Percentiles rank a stretch among this genome's conserved stretches.
These are phyloP conservation scores for Magnolia officinalis DNA, from an alignment of 164 flowering plant species.

Conservation along the genomic window DNA sequence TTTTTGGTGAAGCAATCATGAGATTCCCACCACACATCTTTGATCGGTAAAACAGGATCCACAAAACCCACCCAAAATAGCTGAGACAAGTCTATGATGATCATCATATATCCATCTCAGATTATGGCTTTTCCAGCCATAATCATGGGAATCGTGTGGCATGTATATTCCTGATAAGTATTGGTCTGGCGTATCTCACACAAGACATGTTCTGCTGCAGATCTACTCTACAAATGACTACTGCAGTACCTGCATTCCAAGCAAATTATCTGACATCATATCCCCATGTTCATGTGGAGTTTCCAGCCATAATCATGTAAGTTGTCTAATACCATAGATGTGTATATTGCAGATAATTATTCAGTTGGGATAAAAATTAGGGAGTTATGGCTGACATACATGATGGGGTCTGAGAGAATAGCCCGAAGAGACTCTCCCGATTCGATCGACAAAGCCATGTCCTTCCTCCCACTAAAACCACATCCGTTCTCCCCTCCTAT, in stretches of 20 bases:
- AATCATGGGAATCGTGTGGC: not conserved
- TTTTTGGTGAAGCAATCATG: too few species aligned
- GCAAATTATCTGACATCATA: not conserved
- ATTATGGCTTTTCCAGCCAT: too few species aligned
- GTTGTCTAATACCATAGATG: not conserved
- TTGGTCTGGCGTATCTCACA: too few species aligned
- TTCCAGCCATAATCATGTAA: not conserved
- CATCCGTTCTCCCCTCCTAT: constrained; percentile 52
- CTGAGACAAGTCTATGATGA: too few species aligned
- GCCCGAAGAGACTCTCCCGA: constrained; percentile 64
- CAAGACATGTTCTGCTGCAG: not conserved
- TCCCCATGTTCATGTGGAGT: not conserved
- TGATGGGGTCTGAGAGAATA: constrained; percentile 80
- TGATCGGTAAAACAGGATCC: too few species aligned
- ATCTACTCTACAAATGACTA: not conserved
- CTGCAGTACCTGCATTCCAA: not conserved
- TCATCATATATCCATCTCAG: too few species aligned
- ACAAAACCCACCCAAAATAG: too few species aligned
- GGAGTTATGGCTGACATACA: constrained; percentile 42
- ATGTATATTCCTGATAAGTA: not conserved
- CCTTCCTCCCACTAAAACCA: constrained; percentile 68
- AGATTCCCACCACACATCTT: too few species aligned
- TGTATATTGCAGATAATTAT: not conserved
- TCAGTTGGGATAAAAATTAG: not conserved
- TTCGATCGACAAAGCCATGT: constrained; percentile 38